A percentile compares a stretch with the other conserved stretches of the same genome.
Conservation (phyloP, 305 asterid genomes). For the Rubia balearica region DNA sequence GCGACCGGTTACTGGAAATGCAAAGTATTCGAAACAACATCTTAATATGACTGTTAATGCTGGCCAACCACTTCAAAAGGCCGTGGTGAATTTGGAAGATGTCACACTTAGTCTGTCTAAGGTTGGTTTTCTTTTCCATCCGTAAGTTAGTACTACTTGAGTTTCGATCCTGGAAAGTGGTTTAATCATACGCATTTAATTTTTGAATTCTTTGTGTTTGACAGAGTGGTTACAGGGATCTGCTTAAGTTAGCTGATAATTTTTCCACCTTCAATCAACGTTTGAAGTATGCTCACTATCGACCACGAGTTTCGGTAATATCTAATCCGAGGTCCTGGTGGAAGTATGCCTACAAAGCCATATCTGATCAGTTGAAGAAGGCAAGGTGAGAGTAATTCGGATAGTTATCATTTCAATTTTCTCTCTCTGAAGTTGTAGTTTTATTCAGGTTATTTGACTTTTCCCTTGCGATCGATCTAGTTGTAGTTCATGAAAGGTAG, state of each 20-base stretch:
- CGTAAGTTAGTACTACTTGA: slow-evolving; percentile 6
- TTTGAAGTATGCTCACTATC: slow-evolving; percentile 78
- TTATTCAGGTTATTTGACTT: background rate
- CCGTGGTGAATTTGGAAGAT: slow-evolving; percentile 79
- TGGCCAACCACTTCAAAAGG: slow-evolving; percentile 64
- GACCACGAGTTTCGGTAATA: slow-evolving; percentile 59
- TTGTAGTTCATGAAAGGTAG: background rate
- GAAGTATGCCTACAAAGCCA: slow-evolving; percentile 79
- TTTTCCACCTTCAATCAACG: slow-evolving; percentile 92
- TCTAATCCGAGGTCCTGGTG: slow-evolving; percentile 84
- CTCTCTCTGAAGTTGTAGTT: background rate
- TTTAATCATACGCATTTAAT: background rate
- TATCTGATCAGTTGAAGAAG: slow-evolving; percentile 70
- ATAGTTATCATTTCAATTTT: background rate
- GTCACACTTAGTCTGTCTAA: slow-evolving; percentile 92
- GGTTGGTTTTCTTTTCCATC: slow-evolving; percentile 36
- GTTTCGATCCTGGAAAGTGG: background rate
- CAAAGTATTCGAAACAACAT: slow-evolving; percentile 71
- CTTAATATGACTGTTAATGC: slow-evolving; percentile 44
- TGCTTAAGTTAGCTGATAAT: slow-evolving; percentile 88
- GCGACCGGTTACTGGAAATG: slow-evolving; percentile 93
- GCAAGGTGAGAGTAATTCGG: slow-evolving; percentile 49
- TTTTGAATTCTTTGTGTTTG: slow-evolving; percentile 16
- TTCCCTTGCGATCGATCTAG: background rate
- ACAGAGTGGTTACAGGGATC: slow-evolving; percentile 82